Percentiles rank a stretch among this genome's conserved stretches.
These are phyloP conservation scores for Moniliella sp. DNA, from an alignment of 1,284 basidiomycete genomes.

Conservation along the genomic window DNA sequence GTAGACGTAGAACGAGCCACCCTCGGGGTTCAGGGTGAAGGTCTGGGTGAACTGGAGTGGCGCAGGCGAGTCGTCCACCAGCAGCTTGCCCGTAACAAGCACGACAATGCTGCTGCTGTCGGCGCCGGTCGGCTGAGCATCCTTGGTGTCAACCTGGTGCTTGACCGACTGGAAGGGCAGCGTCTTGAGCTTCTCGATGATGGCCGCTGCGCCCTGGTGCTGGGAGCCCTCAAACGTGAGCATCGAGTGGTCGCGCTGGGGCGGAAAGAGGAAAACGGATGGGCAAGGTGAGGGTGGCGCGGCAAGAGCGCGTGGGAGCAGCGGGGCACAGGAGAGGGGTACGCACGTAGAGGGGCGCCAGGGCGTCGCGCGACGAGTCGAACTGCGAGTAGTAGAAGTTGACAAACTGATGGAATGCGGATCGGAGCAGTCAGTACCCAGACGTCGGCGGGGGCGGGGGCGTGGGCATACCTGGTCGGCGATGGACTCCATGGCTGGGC, in stretches of 20 bases:
- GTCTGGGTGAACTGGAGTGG: conserved; percentile 30
- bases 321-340: too few species aligned
- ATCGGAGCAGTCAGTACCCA: neutral
- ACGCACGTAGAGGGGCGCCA: conserved; percentile 54
- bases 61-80: conserved; percentile 4
- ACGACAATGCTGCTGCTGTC: conserved; percentile 52
- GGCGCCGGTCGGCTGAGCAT: conserved; percentile 63
- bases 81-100: conserved; percentile 53
- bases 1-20: conserved; percentile 60
- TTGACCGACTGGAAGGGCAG: conserved; percentile 61
- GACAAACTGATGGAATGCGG: conserved; percentile 13
- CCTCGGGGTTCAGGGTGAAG: conserved; percentile 71
- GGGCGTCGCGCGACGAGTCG: conserved; percentile 42
- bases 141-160: conserved; percentile 63
- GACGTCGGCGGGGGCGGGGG: too few species aligned
- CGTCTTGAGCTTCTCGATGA: conserved; percentile 63
- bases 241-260: conserved; percentile 63
- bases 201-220: conserved; percentile 44
- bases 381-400: conserved; percentile 40
- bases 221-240: conserved; percentile 59
- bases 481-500: too few species aligned
- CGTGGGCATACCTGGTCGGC: too few species aligned
- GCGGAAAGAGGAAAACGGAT: conserved; percentile 1
- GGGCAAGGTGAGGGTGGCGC: too few species aligned
- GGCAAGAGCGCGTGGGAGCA: too few species aligned